These are phyloP conservation scores for Aspergillus sergii DNA, from an alignment of 2,329 filamentous ascomycete genomes.

Conservation along the genomic window DNA sequence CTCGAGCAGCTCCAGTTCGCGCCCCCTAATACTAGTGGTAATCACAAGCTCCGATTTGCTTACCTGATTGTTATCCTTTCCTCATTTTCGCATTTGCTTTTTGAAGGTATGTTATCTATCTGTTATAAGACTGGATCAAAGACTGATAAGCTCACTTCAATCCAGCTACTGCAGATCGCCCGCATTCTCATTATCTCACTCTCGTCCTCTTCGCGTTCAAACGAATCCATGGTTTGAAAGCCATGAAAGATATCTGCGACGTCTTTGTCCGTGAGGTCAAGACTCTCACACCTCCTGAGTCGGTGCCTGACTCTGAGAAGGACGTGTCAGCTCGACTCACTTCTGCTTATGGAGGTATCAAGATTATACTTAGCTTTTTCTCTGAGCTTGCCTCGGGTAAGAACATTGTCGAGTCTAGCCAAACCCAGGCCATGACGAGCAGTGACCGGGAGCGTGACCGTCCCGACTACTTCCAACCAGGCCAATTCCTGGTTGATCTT, in stretches of 20 bases:
- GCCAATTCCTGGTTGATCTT: conserved; percentile 84
- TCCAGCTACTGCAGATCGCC: conserved; percentile 50
- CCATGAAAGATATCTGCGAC: conserved; percentile 71
- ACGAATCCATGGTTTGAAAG: conserved; percentile 72
- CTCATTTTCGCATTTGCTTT: conserved; percentile 74
- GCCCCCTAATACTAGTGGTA: conserved; percentile 50
- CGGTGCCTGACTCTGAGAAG: conserved; percentile 41
- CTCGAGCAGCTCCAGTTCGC: conserved; percentile 65
- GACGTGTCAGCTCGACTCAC: conserved; percentile 48
- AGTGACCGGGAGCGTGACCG: conserved; percentile 59
- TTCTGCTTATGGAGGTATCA: conserved; percentile 65
- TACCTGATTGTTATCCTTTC: conserved; percentile 83
- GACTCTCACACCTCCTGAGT: conserved; percentile 47
- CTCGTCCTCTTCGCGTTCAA: conserved; percentile 87
- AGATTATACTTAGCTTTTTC: conserved; percentile 84
- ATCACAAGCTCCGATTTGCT: conserved; percentile 66
- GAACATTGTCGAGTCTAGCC: conserved; percentile 74
- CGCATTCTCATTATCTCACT: conserved; percentile 59
- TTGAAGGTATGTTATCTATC: conserved; percentile 59
- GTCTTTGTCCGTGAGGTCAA: conserved; percentile 66
- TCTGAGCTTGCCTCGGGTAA: conserved; percentile 75
- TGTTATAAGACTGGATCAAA: background rate
- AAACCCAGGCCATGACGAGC: conserved; percentile 58
- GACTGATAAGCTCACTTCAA: conserved; percentile 11
- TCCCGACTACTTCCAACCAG: conserved; percentile 64